These are phyloP conservation scores for Penicillium pulvis DNA, from an alignment of 495 filamentous ascomycete genomes.

Conservation along the genomic window DNA sequence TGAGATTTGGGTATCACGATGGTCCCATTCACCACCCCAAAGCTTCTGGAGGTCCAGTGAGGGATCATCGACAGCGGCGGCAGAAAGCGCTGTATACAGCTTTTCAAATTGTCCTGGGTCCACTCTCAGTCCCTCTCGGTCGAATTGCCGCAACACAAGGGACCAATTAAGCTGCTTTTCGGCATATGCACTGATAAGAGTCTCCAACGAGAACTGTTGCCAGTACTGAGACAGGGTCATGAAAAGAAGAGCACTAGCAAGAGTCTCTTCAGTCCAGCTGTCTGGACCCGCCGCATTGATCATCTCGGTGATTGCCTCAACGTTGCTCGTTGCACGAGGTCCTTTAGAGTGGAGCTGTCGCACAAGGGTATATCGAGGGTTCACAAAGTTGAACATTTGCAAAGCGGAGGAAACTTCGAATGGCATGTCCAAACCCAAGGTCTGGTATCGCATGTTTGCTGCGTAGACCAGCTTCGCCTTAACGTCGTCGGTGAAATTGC, in stretches of 20 bases:
- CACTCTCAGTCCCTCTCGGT: constrained; percentile 75
- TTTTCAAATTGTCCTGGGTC: constrained; percentile 76
- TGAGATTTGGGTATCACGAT: constrained; percentile 83
- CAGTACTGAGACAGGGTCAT: constrained; percentile 71
- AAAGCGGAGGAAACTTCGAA: constrained; percentile 73
- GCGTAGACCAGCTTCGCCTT: constrained; percentile 68
- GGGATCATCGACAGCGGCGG: constrained; percentile 55
- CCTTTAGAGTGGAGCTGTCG: constrained; percentile 78
- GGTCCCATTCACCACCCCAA: constrained; percentile 90
- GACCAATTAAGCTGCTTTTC: constrained; percentile 75
- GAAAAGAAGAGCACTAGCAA: constrained; percentile 80
- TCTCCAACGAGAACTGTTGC: constrained; percentile 68
- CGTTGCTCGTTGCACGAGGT: constrained; percentile 55
- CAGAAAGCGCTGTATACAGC: constrained; percentile 74
- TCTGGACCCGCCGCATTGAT: constrained; percentile 66
- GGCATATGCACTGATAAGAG: constrained; percentile 66
- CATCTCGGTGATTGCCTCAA: constrained; percentile 59
- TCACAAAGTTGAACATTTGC: constrained; percentile 70
- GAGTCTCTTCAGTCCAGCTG: constrained; percentile 76
- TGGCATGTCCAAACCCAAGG: constrained; percentile 61
- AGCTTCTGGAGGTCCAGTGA: constrained; percentile 76
- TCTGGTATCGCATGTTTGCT: constrained; percentile 66
- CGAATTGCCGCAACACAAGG: constrained; percentile 77
- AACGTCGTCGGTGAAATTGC: constrained; percentile 74
- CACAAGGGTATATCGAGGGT: constrained; percentile 65